These are phyloP conservation scores for Penicillium sp. DNA, from an alignment of 2,329 filamentous ascomycete genomes.

Conservation along the genomic window DNA sequence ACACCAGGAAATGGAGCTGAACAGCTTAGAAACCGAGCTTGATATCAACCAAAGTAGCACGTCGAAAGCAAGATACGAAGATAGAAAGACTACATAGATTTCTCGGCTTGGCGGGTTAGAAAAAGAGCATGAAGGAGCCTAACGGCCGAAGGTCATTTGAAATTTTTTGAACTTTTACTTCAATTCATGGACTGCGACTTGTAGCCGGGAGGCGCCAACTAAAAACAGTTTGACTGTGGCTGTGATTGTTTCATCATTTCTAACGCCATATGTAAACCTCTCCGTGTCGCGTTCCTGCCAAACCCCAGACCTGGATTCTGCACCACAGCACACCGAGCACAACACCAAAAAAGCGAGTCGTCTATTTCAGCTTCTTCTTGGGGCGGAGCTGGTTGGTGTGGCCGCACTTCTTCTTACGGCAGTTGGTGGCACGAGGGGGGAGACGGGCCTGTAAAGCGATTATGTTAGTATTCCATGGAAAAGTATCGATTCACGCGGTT, in stretches of 20 bases:
- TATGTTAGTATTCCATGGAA: slow-evolving; percentile 1
- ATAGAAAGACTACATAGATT: not conserved
- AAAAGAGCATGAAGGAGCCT: not conserved
- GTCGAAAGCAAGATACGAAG: not conserved
- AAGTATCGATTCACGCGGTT: too few species aligned
- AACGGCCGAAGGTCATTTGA: slow-evolving; percentile 12
- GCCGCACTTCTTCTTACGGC: slow-evolving; percentile 99
- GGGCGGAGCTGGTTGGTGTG: slow-evolving; percentile 99
- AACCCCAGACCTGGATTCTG: slow-evolving; percentile 31
- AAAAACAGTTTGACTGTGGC: slow-evolving; percentile 39
- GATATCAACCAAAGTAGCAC: not conserved
- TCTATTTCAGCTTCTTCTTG: slow-evolving; percentile 99
- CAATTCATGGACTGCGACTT: slow-evolving; percentile 39
- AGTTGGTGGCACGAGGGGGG: slow-evolving; percentile 98
- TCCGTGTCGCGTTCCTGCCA: slow-evolving; percentile 38
- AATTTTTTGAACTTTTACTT: slow-evolving; percentile 39
- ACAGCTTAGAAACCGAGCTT: not conserved
- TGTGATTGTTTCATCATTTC: slow-evolving; percentile 41
- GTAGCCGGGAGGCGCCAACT: slow-evolving; percentile 37
- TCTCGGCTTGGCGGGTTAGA: not conserved
- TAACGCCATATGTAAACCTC: slow-evolving; percentile 42
- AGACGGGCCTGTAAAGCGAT: slow-evolving; percentile 65
- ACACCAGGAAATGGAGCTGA: too few species aligned
- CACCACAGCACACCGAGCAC: slow-evolving; percentile 45
- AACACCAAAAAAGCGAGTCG: slow-evolving; percentile 45